Evolutionary conservation across 1,284 basidiomycete species (phyloP).

Genomic region (Trichosporon asahii): DNA sequence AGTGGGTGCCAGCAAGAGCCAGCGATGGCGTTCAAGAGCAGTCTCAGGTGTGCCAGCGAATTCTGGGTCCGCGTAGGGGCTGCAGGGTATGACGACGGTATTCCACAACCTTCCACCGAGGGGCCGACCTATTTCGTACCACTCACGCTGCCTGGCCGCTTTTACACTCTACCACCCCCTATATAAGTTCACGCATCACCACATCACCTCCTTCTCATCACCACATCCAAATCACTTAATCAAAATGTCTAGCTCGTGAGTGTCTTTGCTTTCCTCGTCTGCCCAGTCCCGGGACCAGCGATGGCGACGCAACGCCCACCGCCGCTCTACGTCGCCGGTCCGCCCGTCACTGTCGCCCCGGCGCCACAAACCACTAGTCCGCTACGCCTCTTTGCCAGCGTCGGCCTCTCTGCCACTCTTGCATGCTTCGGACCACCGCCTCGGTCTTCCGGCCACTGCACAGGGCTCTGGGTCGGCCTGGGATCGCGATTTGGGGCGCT

Average conservation of each 20-base stretch:
- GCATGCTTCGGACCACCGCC: background rate
- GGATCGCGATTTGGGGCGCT: background rate
- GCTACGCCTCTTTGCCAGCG: background rate
- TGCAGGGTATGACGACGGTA: background rate
- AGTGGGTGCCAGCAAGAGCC: background rate
- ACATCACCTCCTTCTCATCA: background rate
- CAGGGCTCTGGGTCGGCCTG: background rate
- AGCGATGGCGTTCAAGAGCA: background rate
- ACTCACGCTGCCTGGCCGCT: background rate
- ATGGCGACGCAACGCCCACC: background rate
- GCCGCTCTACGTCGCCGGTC: too few species aligned
- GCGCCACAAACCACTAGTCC: background rate
- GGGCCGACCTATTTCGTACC: background rate
- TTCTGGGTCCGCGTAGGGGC: background rate
- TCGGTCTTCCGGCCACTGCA: background rate
- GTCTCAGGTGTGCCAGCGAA: background rate
- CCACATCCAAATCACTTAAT: background rate
- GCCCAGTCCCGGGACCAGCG: too few species aligned
- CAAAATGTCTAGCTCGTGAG: conserved; percentile 1
- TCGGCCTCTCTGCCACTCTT: background rate
- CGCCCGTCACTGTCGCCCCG: background rate
- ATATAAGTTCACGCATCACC: conserved; percentile 4
- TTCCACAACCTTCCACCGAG: conserved; percentile 9
- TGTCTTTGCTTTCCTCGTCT: background rate
- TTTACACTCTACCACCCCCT: background rate